Conservation (phyloP, 768 basidiomycete genomes). For the Porphyrellus cyaneotinctus region DNA sequence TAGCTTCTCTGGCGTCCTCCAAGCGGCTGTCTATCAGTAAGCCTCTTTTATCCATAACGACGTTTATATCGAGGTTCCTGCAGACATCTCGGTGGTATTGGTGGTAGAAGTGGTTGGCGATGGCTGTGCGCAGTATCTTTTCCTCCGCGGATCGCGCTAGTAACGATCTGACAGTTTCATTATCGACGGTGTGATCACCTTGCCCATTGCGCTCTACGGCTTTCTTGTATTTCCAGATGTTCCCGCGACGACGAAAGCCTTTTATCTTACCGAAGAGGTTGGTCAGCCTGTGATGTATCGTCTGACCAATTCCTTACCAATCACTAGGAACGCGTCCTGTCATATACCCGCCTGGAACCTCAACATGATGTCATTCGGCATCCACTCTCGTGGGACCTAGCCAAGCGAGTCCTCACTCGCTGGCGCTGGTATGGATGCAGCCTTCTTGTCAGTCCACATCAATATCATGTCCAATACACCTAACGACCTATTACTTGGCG, state of each 20-base stretch:
- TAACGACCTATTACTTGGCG: not conserved
- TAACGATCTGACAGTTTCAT: slow-evolving; percentile 44
- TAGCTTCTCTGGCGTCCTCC: slow-evolving; percentile 64
- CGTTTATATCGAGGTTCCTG: not conserved
- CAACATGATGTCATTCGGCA: slow-evolving; percentile 39
- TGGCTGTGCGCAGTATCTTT: slow-evolving; percentile 44
- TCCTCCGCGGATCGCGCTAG: not conserved
- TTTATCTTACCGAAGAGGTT: slow-evolving; percentile 59
- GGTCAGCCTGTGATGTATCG: slow-evolving; percentile 4
- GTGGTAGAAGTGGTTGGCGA: slow-evolving; percentile 61
- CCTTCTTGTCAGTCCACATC: slow-evolving; percentile 42
- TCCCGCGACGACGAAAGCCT: slow-evolving; percentile 58
- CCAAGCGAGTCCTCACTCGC: slow-evolving; percentile 46
- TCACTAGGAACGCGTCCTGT: slow-evolving; percentile 50
- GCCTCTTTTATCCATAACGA: slow-evolving; percentile 6
- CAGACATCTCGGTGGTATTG: slow-evolving; percentile 47
- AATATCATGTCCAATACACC: not conserved
- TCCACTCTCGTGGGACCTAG: slow-evolving; percentile 45
- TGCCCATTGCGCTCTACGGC: slow-evolving; percentile 69
- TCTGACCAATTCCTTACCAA: not conserved
- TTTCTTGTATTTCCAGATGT: slow-evolving; percentile 72
- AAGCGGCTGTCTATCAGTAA: slow-evolving; percentile 59
- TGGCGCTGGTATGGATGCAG: slow-evolving; percentile 73
- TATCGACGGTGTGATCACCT: slow-evolving; percentile 65
- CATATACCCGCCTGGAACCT: slow-evolving; percentile 43